Percentiles rank a stretch among this genome's conserved stretches.
Conservation (phyloP, 768 basidiomycete species). For the Amanita rimosa region DNA sequence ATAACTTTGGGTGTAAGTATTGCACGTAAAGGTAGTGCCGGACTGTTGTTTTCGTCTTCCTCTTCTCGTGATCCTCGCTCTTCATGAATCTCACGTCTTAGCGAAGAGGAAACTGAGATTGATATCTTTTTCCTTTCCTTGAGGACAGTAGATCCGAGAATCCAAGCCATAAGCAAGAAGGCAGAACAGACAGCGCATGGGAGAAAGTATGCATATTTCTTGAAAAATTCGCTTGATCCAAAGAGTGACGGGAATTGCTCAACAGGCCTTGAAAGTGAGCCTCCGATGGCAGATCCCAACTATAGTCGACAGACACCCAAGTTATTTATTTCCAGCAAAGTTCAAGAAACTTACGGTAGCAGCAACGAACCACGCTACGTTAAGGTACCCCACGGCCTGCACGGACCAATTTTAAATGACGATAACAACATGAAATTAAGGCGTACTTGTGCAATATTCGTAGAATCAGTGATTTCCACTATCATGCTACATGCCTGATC, state of each 20-base stretch:
- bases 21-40: no score
- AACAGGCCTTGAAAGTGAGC: slow-evolving; percentile 23
- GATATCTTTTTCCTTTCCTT: no score
- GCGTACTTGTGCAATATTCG: slow-evolving; percentile 35
- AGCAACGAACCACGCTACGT: slow-evolving; percentile 18
- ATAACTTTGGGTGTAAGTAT: no score
- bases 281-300: slow-evolving; percentile 36
- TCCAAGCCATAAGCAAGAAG: slow-evolving; percentile 26
- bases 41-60: no score
- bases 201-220: slow-evolving; percentile 42
- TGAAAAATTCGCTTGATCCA: slow-evolving; percentile 24
- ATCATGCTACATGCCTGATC: slow-evolving; percentile 26
- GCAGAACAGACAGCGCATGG: slow-evolving; percentile 46
- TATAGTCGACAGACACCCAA: background rate
- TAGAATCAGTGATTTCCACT: slow-evolving; percentile 44
- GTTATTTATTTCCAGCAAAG: background rate
- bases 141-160: no score
- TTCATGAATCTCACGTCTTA: no score
- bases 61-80: no score
- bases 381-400: slow-evolving; percentile 26
- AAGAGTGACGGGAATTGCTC: slow-evolving; percentile 16
- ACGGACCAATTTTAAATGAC: no score
- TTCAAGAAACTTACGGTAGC: slow-evolving; percentile 6
- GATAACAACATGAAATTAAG: background rate
- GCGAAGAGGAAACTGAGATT: no score